phyloP scores from a whole-genome alignment of 305 asterid genomes.

The Fraxinus albicans region DNA sequence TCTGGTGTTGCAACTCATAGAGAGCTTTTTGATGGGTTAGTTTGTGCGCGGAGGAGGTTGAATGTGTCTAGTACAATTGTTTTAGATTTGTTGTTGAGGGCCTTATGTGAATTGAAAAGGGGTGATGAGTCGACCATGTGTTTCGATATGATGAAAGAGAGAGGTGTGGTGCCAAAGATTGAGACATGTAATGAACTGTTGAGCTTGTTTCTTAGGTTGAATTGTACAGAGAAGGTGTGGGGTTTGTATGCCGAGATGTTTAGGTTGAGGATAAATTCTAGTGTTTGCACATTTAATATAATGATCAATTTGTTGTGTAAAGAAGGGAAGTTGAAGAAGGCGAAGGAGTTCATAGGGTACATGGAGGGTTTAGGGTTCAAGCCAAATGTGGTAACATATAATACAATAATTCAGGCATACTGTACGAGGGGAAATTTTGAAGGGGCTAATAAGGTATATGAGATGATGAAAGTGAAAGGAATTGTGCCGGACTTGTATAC shows the following conservation, averaged over 20 bases:
- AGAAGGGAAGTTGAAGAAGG: constrained; percentile 56
- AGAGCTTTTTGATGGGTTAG: constrained; percentile 40
- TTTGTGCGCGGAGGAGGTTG: constrained; percentile 37
- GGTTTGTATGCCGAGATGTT: constrained; percentile 47
- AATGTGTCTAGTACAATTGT: constrained; percentile 42
- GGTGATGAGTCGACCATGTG: constrained; percentile 40
- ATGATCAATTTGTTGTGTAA: constrained; percentile 52
- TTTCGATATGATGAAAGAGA: constrained; percentile 43
- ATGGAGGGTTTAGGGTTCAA: constrained; percentile 49
- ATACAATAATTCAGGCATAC: constrained; percentile 44
- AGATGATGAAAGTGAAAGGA: constrained; percentile 36
- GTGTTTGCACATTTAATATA: constrained; percentile 43
- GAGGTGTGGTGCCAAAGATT: constrained; percentile 37
- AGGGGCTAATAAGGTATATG: constrained; percentile 39
- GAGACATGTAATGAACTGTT: constrained; percentile 53
- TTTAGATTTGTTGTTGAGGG: constrained; percentile 51
- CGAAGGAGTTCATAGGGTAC: constrained; percentile 36
- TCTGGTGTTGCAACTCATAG: constrained; percentile 20
- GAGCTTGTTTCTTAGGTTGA: constrained; percentile 40
- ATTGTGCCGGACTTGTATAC: constrained; percentile 47
- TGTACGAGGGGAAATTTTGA: constrained; percentile 39
- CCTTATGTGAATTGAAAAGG: constrained; percentile 50
- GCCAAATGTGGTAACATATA: constrained; percentile 52
- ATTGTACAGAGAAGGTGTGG: constrained; percentile 37
- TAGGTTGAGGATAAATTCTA: constrained; percentile 38